These are phyloP conservation scores for Haematococcus lacustris DNA, from an alignment of 139 green algal species.

Conservation along the genomic window DNA sequence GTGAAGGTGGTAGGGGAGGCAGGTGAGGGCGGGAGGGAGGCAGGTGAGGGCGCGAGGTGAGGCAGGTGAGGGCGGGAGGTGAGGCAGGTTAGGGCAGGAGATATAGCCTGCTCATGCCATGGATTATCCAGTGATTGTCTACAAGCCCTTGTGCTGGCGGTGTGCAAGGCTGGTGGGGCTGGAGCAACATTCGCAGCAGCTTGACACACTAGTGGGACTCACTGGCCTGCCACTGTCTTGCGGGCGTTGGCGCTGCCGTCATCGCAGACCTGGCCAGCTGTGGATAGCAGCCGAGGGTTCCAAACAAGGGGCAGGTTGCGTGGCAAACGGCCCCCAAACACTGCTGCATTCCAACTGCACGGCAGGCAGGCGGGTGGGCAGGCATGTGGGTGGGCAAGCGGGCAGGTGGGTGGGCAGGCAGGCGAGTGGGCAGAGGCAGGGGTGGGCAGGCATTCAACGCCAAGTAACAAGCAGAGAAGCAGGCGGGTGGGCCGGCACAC, in stretches of 20 bases:
- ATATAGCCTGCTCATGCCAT: too few relatives aligned
- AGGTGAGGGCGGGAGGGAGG: too few relatives aligned
- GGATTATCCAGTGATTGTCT: too few relatives aligned
- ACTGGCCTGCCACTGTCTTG: constrained; percentile 9
- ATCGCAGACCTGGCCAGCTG: constrained; percentile 42
- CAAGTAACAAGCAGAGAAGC: background rate
- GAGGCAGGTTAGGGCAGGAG: too few relatives aligned
- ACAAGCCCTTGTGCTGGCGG: too few relatives aligned
- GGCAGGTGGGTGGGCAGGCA: background rate
- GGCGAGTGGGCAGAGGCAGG: background rate
- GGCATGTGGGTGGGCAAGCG: background rate
- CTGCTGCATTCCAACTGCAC: constrained; percentile 34
- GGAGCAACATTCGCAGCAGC: too few relatives aligned
- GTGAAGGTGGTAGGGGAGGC: too few relatives aligned
- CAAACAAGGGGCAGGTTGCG: constrained; percentile 40
- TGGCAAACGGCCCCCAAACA: constrained; percentile 45
- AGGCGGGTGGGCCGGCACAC: too few relatives aligned
- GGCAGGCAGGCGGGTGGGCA: background rate
- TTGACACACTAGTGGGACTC: too few relatives aligned
- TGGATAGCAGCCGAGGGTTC: constrained; percentile 43
- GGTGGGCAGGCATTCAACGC: background rate
- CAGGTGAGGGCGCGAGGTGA: too few relatives aligned
- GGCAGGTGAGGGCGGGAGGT: too few relatives aligned
- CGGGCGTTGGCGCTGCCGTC: constrained; percentile 19
- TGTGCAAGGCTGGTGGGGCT: too few relatives aligned